Conservation (phyloP, 2,329 filamentous ascomycete genomes). For the Pseudogymnoascus sp. region DNA sequence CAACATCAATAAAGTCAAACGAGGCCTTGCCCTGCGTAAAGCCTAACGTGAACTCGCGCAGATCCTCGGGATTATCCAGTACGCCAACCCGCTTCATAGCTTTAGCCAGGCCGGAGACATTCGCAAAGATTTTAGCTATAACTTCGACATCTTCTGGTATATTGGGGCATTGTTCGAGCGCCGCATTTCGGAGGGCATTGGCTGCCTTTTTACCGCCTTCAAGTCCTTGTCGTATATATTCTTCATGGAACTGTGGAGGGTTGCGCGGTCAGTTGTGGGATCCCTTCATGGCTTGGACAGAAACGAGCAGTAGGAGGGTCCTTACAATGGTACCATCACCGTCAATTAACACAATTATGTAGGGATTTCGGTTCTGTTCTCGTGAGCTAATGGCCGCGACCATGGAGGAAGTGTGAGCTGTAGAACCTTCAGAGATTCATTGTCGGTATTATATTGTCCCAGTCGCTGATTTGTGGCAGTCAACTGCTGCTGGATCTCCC, state of each 20-base stretch:
- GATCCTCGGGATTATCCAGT: conserved; percentile 35
- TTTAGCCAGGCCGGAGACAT: conserved; percentile 42
- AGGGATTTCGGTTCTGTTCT: conserved; percentile 41
- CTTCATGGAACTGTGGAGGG: conserved; percentile 45
- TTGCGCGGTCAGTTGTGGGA: background rate
- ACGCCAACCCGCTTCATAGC: conserved; percentile 42
- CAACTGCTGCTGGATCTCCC: conserved; percentile 43
- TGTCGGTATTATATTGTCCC: conserved; percentile 31
- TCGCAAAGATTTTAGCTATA: conserved; percentile 48
- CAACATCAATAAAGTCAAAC: conserved; percentile 58
- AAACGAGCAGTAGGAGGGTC: conserved; percentile 9
- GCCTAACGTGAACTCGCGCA: conserved; percentile 49
- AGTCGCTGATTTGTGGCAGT: conserved; percentile 32
- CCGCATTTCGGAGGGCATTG: conserved; percentile 38
- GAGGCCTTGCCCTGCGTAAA: conserved; percentile 51
- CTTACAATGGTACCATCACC: conserved; percentile 54
- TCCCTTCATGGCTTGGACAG: background rate
- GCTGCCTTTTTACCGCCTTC: conserved; percentile 32
- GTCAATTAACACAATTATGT: conserved; percentile 53
- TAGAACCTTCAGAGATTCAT: conserved; percentile 39
- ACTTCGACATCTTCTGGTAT: conserved; percentile 42
- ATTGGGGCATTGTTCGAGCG: conserved; percentile 39
- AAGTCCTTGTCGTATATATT: conserved; percentile 44
- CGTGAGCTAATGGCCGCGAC: conserved; percentile 7
- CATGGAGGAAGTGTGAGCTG: background rate